A percentile compares a stretch with the other conserved stretches of the same genome.
These are phyloP conservation scores for Zopfochytrium polystomum DNA, from an alignment of 371 early-diverging fungal genomes.

Conservation along the genomic window DNA sequence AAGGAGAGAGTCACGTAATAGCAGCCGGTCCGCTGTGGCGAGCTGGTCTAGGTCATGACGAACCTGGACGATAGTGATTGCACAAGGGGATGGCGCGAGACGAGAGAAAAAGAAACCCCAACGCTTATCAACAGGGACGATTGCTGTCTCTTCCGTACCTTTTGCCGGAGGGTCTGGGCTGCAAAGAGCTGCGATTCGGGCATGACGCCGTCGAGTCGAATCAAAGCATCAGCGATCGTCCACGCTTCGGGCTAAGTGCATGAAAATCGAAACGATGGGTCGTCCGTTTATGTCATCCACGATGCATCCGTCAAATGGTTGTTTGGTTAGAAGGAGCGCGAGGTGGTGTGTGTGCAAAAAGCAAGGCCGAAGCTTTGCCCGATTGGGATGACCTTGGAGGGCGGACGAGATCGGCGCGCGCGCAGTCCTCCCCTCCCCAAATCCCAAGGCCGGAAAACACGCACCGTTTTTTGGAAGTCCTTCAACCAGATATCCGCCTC, in stretches of 20 bases:
- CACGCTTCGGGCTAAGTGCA: slow-evolving; percentile 74
- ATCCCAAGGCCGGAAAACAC: no score
- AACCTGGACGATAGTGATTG: slow-evolving; percentile 59
- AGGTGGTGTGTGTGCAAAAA: background rate
- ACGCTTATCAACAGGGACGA: no score
- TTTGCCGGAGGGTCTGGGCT: slow-evolving; percentile 89
- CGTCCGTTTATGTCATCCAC: no score
- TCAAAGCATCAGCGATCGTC: slow-evolving; percentile 72
- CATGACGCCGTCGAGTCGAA: slow-evolving; percentile 57
- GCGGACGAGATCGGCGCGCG: no score
- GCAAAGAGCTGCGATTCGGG: slow-evolving; percentile 77
- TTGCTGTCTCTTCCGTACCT: no score
- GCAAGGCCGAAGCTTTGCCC: background rate
- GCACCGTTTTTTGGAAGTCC: slow-evolving; percentile 84
- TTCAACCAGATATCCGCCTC: slow-evolving; percentile 81
- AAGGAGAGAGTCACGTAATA: slow-evolving; percentile 81
- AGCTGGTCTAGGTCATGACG: slow-evolving; percentile 76
- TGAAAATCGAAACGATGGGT: no score
- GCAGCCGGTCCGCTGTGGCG: slow-evolving; percentile 55
- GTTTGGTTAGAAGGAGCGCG: no score
- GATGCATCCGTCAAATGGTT: no score
- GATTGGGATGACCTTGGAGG: background rate
- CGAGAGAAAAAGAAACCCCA: no score
- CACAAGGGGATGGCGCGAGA: no score
- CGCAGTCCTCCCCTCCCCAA: no score